Conservation (phyloP, 352 stramenopile species). For the Blastocystis sp. region DNA sequence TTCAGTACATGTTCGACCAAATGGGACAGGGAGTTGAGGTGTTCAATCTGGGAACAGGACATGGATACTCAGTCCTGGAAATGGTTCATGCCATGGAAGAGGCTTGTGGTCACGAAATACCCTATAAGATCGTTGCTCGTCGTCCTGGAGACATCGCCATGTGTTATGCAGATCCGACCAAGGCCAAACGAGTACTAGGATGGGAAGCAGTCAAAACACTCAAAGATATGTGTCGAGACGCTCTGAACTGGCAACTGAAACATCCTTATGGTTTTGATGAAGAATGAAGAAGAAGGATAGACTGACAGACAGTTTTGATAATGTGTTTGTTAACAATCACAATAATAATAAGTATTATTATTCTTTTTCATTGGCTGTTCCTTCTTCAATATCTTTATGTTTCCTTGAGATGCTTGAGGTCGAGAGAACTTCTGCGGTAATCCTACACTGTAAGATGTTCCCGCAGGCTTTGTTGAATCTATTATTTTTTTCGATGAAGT, state of each 20-base stretch:
- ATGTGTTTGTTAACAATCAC: too few species aligned
- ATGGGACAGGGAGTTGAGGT: constrained; percentile 72
- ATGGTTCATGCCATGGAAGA: constrained; percentile 83
- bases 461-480: too few species aligned
- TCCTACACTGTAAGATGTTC: too few species aligned
- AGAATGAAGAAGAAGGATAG: too few species aligned
- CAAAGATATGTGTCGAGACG: constrained; percentile 83
- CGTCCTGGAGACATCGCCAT: constrained; percentile 78
- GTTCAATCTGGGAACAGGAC: constrained; percentile 83
- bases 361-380: too few species aligned
- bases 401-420: too few species aligned
- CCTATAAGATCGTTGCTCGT: constrained; percentile 71
- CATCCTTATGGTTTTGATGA: constrained; percentile 80
- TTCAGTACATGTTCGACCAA: constrained; percentile 73
- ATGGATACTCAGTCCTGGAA: constrained; percentile 79
- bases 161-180: constrained; percentile 77
- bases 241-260: constrained; percentile 82
- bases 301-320: too few species aligned
- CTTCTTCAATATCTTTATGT: too few species aligned
- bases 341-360: too few species aligned
- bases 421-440: too few species aligned
- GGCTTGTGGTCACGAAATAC: constrained; percentile 76
- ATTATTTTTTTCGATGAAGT: too few species aligned
- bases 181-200: constrained; percentile 77
- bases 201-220: constrained; percentile 78